Percentiles rank a stretch among this genome's conserved stretches.
These are phyloP conservation scores for Anisodus acutangulus DNA, from an alignment of 257 asterid genomes.

Conservation along the genomic window DNA sequence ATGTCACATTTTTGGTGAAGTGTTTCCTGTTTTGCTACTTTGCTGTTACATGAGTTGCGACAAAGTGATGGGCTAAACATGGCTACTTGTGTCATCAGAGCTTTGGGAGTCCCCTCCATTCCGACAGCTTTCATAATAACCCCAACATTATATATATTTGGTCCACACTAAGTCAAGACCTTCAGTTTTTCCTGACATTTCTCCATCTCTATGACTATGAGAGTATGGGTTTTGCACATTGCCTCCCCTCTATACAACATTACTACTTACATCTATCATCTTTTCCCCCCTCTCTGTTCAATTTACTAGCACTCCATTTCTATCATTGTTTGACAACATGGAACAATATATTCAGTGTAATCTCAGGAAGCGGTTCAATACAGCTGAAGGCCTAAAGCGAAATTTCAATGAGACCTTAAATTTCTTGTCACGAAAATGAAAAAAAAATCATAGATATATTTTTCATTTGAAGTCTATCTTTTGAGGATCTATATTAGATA, in stretches of 20 bases:
- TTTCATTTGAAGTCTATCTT: no score
- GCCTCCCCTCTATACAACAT: conserved; percentile 14
- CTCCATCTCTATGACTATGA: not conserved
- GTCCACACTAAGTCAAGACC: conserved; percentile 5
- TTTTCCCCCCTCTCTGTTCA: not conserved
- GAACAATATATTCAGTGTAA: no score
- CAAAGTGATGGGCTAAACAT: conserved; percentile 22
- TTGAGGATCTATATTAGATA: no score
- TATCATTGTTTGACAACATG: not conserved
- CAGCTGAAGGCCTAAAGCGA: no score
- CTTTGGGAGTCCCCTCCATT: conserved; percentile 23
- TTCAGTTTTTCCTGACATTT: conserved; percentile 27
- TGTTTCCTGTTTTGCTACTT: not conserved
- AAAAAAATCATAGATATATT: no score
- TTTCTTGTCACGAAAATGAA: no score
- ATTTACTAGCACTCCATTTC: not conserved
- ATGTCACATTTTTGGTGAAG: not conserved
- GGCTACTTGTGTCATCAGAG: conserved; percentile 18
- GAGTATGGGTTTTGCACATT: conserved; percentile 24
- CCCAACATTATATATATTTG: not conserved
- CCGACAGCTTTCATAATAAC: conserved; percentile 21
- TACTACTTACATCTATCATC: not conserved
- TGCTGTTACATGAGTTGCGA: conserved; percentile 10
- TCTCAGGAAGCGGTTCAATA: no score
- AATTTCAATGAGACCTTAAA: no score